A percentile compares a stretch with the other conserved stretches of the same genome.
These are phyloP conservation scores for Botrytis aclada DNA, from an alignment of 2,329 filamentous ascomycete species.

Conservation along the genomic window DNA sequence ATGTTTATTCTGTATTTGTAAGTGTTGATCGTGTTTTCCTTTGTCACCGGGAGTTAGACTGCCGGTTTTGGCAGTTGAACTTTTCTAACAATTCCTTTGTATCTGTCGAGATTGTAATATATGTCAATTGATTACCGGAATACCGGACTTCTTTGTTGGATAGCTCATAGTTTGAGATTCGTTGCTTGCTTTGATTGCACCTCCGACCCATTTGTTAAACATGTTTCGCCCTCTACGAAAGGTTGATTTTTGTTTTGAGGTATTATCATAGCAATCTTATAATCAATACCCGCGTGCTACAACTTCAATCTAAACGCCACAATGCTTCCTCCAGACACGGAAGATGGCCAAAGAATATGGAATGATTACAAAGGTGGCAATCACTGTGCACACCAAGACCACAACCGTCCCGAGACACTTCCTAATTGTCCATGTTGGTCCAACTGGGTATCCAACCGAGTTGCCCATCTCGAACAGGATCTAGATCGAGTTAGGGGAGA, in stretches of 20 bases:
- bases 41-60: neutral
- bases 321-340: neutral
- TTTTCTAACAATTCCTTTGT: conserved; percentile 11
- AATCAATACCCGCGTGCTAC: neutral
- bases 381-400: neutral
- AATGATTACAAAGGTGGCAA: neutral
- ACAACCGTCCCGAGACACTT: neutral
- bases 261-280: neutral
- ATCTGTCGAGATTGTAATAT: neutral
- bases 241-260: neutral
- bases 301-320: neutral
- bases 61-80: neutral
- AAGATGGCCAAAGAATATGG: neutral
- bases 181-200: neutral
- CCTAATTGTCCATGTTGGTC: conserved; percentile 7
- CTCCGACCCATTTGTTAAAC: neutral
- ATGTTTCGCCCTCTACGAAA: neutral
- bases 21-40: neutral
- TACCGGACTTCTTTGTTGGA: neutral
- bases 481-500: neutral
- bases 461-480: neutral
- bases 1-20: neutral
- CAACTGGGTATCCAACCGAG: neutral
- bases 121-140: neutral
- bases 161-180: neutral